These are phyloP conservation scores for Annona squamosa DNA, from an alignment of 164 flowering plant genomes.

Conservation along the genomic window DNA sequence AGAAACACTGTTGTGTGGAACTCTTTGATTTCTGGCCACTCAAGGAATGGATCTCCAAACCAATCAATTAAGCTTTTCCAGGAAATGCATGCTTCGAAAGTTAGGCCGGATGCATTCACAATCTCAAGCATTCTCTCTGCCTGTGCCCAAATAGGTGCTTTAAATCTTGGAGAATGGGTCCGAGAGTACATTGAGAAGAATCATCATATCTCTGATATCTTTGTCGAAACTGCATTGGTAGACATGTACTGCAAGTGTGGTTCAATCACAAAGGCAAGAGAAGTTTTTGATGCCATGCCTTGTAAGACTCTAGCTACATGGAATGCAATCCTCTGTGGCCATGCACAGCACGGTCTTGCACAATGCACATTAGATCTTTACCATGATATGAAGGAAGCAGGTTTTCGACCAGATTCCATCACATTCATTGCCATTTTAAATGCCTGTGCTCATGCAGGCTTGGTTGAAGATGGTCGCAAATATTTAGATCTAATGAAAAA, in stretches of 20 bases:
- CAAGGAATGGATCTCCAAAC: constrained; percentile 10
- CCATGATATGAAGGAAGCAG: constrained; percentile 13
- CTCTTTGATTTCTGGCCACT: constrained; percentile 16
- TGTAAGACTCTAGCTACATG: constrained; percentile 14
- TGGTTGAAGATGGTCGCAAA: constrained; percentile 16
- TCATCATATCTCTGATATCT: constrained; percentile 13
- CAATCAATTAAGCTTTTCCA: constrained; percentile 6
- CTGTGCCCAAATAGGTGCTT: constrained; percentile 21
- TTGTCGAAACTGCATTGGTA: constrained; percentile 15
- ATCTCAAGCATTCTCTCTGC: constrained; percentile 13
- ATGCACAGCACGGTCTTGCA: constrained; percentile 20
- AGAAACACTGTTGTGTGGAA: constrained; percentile 21
- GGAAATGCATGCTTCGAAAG: constrained; percentile 10
- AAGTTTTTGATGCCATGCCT: constrained; percentile 3
- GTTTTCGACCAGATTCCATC: constrained; percentile 16
- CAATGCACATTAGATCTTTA: constrained; percentile 15
- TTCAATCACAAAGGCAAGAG: constrained; percentile 6
- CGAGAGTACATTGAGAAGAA: constrained; percentile 17
- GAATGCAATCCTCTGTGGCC: constrained; percentile 22
- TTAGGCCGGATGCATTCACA: constrained; percentile 14
- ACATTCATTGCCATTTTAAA: constrained; percentile 21
- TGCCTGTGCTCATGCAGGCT: constrained; percentile 23
- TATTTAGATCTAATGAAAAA: constrained; percentile 15
- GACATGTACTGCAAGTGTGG: constrained; percentile 25
- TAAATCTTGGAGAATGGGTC: constrained; percentile 21